Percentiles rank a stretch among this genome's conserved stretches.
Evolutionary conservation across 2,329 filamentous ascomycete species (phyloP).

Genomic region (Aspergillus ochraceoroseus): DNA sequence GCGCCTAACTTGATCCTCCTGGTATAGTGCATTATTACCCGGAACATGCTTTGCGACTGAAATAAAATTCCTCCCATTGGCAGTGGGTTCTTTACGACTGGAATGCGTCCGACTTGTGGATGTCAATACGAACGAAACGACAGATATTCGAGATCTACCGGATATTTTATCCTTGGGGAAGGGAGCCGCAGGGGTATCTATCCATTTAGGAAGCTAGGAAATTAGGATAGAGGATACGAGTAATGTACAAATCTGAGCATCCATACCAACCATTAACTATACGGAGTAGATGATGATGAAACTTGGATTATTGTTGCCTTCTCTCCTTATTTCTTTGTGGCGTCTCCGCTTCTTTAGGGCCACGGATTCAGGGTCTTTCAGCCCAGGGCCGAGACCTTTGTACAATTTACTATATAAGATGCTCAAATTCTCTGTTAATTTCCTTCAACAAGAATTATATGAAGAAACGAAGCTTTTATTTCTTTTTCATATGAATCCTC

Average conservation of each 20-base stretch:
- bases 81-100: slow-evolving; percentile 48
- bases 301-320: too few relatives aligned
- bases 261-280: background rate
- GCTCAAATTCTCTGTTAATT: too few relatives aligned
- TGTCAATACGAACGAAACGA: slow-evolving; percentile 51
- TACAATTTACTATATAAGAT: too few relatives aligned
- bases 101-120: slow-evolving; percentile 54
- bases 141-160: slow-evolving; percentile 54
- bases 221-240: background rate
- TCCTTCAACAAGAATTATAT: too few relatives aligned
- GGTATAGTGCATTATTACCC: slow-evolving; percentile 48
- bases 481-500: too few relatives aligned
- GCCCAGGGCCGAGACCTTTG: too few relatives aligned
- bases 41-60: slow-evolving; percentile 55
- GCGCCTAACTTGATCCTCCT: slow-evolving; percentile 7
- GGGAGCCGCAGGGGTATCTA: background rate
- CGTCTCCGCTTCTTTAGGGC: too few relatives aligned
- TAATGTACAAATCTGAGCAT: slow-evolving; percentile 3
- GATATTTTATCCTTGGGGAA: slow-evolving; percentile 47
- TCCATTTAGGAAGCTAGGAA: background rate
- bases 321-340: too few relatives aligned
- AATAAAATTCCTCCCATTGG: slow-evolving; percentile 51
- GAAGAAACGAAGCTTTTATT: too few relatives aligned
- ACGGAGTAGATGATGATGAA: too few relatives aligned
- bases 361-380: too few relatives aligned